phyloP scores from a whole-genome alignment of 495 filamentous ascomycete species.

The Parathielavia appendiculata region DNA sequence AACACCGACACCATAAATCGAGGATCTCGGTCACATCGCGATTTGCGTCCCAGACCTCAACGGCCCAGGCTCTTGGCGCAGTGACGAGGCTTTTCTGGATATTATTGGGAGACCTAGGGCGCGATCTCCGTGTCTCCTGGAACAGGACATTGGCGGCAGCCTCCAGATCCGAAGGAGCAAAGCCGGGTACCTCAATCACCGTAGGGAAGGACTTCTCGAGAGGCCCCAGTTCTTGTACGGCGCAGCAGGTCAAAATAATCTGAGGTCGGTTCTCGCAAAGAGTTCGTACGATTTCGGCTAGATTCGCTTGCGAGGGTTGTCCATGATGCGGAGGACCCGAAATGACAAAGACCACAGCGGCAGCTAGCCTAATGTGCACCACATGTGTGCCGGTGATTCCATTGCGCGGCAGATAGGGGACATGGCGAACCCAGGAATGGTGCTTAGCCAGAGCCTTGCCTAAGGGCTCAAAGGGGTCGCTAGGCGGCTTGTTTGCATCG shows the following conservation, averaged over 20 bases:
- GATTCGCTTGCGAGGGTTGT: constrained; percentile 38
- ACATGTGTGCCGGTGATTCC: constrained; percentile 56
- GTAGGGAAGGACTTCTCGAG: constrained; percentile 43
- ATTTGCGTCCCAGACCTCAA: constrained; percentile 43
- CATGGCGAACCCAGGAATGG: constrained; percentile 54
- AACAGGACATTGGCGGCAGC: constrained; percentile 53
- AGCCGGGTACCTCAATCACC: constrained; percentile 44
- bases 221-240: constrained; percentile 32
- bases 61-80: constrained; percentile 42
- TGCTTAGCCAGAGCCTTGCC: constrained; percentile 50
- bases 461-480: constrained; percentile 58
- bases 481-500: constrained; percentile 18
- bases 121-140: constrained; percentile 26
- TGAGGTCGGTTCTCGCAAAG: constrained; percentile 47
- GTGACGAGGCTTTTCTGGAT: constrained; percentile 36
- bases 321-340: constrained; percentile 36
- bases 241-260: constrained; percentile 47
- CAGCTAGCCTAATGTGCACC: constrained; percentile 54
- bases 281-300: constrained; percentile 40
- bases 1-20: constrained; percentile 49
- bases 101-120: constrained; percentile 15
- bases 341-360: constrained; percentile 51
- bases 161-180: constrained; percentile 48
- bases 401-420: constrained; percentile 53
- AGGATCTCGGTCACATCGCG: constrained; percentile 39